Percentiles rank a stretch among this genome's conserved stretches.
phyloP scores from a whole-genome alignment of 2,329 filamentous ascomycete species.

The Xylariales sp. region DNA sequence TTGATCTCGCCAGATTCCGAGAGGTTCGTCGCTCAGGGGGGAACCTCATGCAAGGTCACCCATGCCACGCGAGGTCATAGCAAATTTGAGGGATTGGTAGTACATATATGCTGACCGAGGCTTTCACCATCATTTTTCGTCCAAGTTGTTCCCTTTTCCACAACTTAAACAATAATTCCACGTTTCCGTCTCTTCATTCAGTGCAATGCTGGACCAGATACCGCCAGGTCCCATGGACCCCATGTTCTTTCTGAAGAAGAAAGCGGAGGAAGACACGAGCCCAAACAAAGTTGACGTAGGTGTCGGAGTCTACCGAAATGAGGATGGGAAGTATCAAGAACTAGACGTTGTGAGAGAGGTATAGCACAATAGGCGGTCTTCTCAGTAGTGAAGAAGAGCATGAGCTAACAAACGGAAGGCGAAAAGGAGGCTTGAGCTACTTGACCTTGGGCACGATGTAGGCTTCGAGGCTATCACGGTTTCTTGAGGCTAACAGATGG shows the following conservation, averaged over 20 bases:
- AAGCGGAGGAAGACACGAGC: conserved; percentile 23
- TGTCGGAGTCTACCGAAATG: conserved; percentile 32
- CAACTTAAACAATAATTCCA: too few species aligned
- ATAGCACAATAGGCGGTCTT: neutral
- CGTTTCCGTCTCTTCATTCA: too few species aligned
- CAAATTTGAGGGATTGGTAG: too few species aligned
- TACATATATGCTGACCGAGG: too few species aligned
- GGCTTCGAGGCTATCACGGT: too few species aligned
- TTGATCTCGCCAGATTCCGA: too few species aligned
- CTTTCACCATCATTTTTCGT: too few species aligned
- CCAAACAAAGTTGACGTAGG: conserved; percentile 31
- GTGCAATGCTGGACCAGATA: neutral
- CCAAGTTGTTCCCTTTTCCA: too few species aligned
- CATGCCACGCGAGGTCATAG: too few species aligned
- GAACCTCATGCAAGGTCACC: too few species aligned
- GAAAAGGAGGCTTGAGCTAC: conserved; percentile 16
- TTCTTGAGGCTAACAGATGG: conserved; percentile 1
- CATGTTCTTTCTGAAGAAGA: conserved; percentile 28
- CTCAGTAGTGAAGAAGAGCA: too few species aligned
- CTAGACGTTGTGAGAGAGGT: conserved; percentile 22
- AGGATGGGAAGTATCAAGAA: conserved; percentile 27
- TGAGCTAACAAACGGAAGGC: conserved; percentile 14
- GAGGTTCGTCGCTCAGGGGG: too few species aligned
- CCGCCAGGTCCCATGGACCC: conserved; percentile 17
- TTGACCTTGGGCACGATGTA: conserved; percentile 23